Conservation (phyloP, 83 land plant species). For the Diphasiastrum complanatum region DNA sequence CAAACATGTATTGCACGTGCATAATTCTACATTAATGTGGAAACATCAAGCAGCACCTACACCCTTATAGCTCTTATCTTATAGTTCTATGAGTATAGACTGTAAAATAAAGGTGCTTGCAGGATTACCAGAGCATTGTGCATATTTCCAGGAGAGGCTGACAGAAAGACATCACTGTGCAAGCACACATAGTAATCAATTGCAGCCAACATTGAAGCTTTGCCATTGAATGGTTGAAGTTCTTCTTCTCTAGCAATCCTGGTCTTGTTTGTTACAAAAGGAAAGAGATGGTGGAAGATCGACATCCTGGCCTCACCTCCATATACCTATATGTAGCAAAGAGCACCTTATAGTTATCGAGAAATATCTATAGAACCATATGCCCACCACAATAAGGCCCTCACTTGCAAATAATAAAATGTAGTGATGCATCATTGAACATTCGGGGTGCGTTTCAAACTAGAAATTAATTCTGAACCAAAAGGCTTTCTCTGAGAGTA, state of each 20-base stretch:
- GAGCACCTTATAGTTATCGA: not conserved
- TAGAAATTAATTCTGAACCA: not conserved
- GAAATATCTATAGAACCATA: not conserved
- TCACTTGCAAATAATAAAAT: not conserved
- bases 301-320: slow-evolving; percentile 84
- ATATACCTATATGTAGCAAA: slow-evolving; percentile 52
- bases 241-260: slow-evolving; percentile 58
- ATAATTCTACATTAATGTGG: too few relatives aligned
- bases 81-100: not conserved
- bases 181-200: slow-evolving; percentile 77
- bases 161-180: slow-evolving; percentile 73
- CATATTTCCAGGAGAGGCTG: slow-evolving; percentile 95
- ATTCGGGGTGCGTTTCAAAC: too few relatives aligned
- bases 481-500: not conserved
- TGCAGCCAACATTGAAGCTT: slow-evolving; percentile 80
- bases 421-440: too few relatives aligned
- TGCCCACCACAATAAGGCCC: not conserved
- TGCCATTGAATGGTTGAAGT: slow-evolving; percentile 50
- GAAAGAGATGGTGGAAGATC: slow-evolving; percentile 53
- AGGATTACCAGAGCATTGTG: slow-evolving; percentile 82
- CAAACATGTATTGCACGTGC: not conserved
- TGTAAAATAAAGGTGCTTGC: not conserved
- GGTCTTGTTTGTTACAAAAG: slow-evolving; percentile 62
- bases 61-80: not conserved
- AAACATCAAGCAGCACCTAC: not conserved